Percentiles rank a stretch among this genome's conserved stretches.
These are phyloP conservation scores for Apiospora sp. DNA, from an alignment of 2,329 filamentous ascomycete species.

Conservation along the genomic window DNA sequence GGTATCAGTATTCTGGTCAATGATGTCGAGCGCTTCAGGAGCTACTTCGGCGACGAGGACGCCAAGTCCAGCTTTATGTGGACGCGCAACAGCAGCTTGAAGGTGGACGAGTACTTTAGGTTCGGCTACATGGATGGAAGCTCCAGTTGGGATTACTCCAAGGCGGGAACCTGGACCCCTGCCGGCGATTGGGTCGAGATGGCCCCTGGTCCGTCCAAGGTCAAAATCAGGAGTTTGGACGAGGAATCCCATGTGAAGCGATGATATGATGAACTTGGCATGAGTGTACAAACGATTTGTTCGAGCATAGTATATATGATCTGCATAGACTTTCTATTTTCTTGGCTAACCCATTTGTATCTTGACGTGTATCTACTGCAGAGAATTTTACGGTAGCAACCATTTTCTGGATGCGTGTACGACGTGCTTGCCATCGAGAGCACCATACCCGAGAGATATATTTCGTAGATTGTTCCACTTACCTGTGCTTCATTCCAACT, in stretches of 20 bases:
- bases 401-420: neutral
- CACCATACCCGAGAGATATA: too few relatives aligned
- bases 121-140: slow-evolving; percentile 78
- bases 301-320: neutral
- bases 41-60: slow-evolving; percentile 69
- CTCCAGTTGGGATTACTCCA: slow-evolving; percentile 73
- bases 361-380: neutral
- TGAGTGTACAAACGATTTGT: neutral
- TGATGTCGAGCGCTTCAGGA: slow-evolving; percentile 82
- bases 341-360: neutral
- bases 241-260: slow-evolving; percentile 24
- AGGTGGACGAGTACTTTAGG: slow-evolving; percentile 75
- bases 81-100: slow-evolving; percentile 55
- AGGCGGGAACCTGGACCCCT: slow-evolving; percentile 73
- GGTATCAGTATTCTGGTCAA: slow-evolving; percentile 84
- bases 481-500: neutral
- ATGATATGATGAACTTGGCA: neutral
- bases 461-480: neutral
- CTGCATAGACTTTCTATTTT: neutral
- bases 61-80: slow-evolving; percentile 62
- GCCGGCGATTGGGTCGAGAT: slow-evolving; percentile 73
- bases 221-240: slow-evolving; percentile 41
- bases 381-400: neutral
- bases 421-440: too few relatives aligned
- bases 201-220: slow-evolving; percentile 65